Conservation (phyloP, 306 rosid species). For the Cicer chorassanicum region DNA sequence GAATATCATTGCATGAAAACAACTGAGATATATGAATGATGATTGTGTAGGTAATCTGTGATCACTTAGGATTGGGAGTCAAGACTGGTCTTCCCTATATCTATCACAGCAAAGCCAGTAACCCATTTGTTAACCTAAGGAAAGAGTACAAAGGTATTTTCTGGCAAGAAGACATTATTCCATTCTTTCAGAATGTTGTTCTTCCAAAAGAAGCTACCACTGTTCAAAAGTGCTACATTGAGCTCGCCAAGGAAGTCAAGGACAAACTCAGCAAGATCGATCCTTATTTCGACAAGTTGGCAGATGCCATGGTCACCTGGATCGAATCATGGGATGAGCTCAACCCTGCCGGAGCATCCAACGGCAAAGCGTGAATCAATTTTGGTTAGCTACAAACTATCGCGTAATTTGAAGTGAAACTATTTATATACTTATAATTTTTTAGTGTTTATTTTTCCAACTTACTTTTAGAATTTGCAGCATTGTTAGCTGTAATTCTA, state of each 20-base stretch:
- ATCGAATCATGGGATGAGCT: conserved; percentile 84
- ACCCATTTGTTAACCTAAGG: conserved; percentile 53
- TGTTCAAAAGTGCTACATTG: conserved; percentile 87
- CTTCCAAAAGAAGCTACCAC: conserved; percentile 82
- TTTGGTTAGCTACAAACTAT: conserved; percentile 39
- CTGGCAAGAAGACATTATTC: conserved; percentile 60
- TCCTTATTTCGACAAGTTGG: conserved; percentile 78
- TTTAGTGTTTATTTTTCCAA: conserved; percentile 31
- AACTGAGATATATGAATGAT: conserved; percentile 17
- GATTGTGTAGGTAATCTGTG: conserved; percentile 69
- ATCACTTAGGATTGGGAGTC: conserved; percentile 88
- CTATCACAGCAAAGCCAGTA: conserved; percentile 58
- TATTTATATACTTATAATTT: conserved; percentile 37
- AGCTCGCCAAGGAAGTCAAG: conserved; percentile 83
- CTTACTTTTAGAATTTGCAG: conserved; percentile 42
- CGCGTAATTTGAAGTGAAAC: conserved; percentile 3
- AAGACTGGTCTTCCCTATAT: conserved; percentile 87
- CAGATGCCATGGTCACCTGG: conserved; percentile 79
- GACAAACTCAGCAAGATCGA: conserved; percentile 78
- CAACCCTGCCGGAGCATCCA: conserved; percentile 57
- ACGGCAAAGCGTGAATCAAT: conserved; percentile 46
- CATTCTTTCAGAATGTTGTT: conserved; percentile 46
- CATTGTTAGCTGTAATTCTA: conserved; percentile 47
- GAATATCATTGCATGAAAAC: conserved; percentile 24
- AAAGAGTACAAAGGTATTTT: conserved; percentile 59